Base-by-base conservation (phyloP, 2,329 filamentous ascomycete genomes). In the Huntiella bhutanensis region DNA sequence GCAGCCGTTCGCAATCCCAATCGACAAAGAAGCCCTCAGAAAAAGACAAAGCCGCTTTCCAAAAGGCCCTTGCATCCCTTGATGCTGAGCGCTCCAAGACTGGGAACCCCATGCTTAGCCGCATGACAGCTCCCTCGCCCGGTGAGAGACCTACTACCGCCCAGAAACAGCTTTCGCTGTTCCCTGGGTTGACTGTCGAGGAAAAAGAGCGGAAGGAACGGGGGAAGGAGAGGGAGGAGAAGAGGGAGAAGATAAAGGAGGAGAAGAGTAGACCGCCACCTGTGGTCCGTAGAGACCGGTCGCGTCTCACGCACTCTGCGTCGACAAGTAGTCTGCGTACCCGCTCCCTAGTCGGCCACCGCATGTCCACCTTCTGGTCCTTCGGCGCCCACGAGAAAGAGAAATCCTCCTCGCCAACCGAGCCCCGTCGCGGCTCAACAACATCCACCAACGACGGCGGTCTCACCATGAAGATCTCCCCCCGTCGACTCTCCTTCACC, bases 261-360 rank as follows among this genome's bases (percentile, higher is more conserved):
- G 22, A 28, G 22, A 28, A 28, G 22, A 28, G 22, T 28, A 28
- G 22, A n/a, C 39, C 39, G 10, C 33, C 39, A 15, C 34, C 33
- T 4, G 41, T 44, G 11, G 38, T 40, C 4, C 17, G 5, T 13
- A 37, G 13, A 4, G 34, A 36, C 16, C 13, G 13, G 10, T 35
- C 8, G 4, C 13, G 7, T n/a, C 22, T 41, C 8, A 11, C 11
- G 8, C 40, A 49, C 8, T 49, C 32, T n/a, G 12, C 40, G 15
- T 46, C 44, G 13, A 35, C 41, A 4, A 19, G 41, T 13, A 17
- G 44, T 52, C 61, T 68, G 56, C 58, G 58, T n/a, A 65, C 61
- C 3, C 59, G 63, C 19, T 63, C 59, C 28, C 41, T 51, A 4
- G 40, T 50, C 6, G 43, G 51, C n/a, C 47, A 50, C 5, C 49